Conservation (phyloP, 257 asterid genomes). For the Scutellaria baicalensis region DNA sequence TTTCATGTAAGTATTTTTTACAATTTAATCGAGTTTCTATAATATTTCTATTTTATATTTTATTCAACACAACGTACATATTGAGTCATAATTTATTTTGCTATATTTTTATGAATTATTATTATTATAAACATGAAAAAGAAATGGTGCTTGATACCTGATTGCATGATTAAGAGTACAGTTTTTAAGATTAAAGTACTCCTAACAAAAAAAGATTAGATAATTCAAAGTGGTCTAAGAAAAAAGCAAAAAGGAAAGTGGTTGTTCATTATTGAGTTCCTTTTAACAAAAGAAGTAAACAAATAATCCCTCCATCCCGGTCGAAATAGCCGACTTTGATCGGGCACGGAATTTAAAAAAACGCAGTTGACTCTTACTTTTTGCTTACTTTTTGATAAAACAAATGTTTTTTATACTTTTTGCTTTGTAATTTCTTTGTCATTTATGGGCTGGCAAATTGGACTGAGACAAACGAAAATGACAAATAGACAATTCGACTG, state of each 20-base stretch:
- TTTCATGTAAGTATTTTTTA: slow-evolving; percentile 46
- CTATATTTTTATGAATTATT: not conserved
- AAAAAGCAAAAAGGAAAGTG: not conserved
- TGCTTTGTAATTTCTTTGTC: too few relatives aligned
- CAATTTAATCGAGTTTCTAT: too few relatives aligned
- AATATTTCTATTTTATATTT: not conserved
- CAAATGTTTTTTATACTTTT: too few relatives aligned
- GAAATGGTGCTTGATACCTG: not conserved
- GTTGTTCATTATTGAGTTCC: not conserved
- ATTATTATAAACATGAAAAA: not conserved
- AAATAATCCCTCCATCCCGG: too few relatives aligned
- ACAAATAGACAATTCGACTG: too few relatives aligned
- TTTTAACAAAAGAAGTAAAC: not conserved
- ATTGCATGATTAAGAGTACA: slow-evolving; percentile 9
- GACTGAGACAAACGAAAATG: too few relatives aligned
- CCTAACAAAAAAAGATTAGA: not conserved
- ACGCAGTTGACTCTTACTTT: too few relatives aligned
- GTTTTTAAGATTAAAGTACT: not conserved
- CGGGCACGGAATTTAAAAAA: too few relatives aligned
- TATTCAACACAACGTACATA: not conserved
- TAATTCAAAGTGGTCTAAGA: not conserved
- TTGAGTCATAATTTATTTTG: not conserved
- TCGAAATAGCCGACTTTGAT: too few relatives aligned
- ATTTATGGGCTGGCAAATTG: too few relatives aligned
- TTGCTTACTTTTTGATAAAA: too few relatives aligned